phyloP scores from a whole-genome alignment of 2,329 filamentous ascomycete species.

The Penicillium sp. region DNA sequence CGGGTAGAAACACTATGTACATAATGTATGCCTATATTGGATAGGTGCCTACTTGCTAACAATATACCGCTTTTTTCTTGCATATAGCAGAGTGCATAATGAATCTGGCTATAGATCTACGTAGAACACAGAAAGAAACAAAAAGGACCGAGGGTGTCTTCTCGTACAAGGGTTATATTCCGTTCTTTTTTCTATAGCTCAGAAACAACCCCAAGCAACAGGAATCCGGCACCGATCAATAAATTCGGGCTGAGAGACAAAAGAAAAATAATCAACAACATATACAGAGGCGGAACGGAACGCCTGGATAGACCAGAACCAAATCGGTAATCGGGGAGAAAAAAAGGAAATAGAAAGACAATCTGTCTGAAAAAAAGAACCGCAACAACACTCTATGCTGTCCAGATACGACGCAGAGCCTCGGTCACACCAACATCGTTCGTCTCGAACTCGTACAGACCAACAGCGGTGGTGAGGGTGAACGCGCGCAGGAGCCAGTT shows the following conservation, averaged over 20 bases:
- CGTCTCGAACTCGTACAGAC: constrained; percentile 97
- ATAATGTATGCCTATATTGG: neutral
- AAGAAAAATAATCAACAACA: constrained; percentile 25
- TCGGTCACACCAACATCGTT: constrained; percentile 95
- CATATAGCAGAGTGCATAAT: neutral
- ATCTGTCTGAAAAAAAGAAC: constrained; percentile 7
- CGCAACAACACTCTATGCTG: constrained; percentile 51
- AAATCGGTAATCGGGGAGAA: constrained; percentile 13
- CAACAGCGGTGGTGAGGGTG: constrained; percentile 78
- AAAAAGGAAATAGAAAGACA: constrained; percentile 25
- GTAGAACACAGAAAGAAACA: neutral
- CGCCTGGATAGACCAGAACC: constrained; percentile 29
- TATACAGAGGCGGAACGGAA: constrained; percentile 38
- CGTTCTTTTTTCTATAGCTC: constrained; percentile 21
- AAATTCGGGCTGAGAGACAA: constrained; percentile 21
- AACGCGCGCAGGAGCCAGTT: constrained; percentile 76
- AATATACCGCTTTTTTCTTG: neutral
- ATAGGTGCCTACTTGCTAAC: neutral
- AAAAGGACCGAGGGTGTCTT: constrained; percentile 10
- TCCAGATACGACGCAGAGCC: constrained; percentile 85
- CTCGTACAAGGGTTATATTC: constrained; percentile 14
- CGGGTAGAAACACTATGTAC: neutral
- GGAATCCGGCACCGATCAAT: constrained; percentile 15
- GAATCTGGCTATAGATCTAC: neutral
- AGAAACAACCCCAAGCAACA: constrained; percentile 14